Conservation (phyloP, 192 early-diverging fungal species). For the Entomortierella lignicola region DNA sequence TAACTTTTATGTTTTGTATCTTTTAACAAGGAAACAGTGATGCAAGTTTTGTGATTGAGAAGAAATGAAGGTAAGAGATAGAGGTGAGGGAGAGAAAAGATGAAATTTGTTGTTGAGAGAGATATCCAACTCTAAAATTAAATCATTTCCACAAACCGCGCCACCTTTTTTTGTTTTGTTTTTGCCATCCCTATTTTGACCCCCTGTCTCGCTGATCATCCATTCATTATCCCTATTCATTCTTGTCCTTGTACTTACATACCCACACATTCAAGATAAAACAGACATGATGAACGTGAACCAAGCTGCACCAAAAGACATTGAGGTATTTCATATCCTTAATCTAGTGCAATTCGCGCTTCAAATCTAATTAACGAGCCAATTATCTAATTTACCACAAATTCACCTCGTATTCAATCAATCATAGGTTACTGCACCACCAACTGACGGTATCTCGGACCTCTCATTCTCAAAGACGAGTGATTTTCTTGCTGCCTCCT, state of each 20-base stretch:
- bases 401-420: not conserved
- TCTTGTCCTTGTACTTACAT: not conserved
- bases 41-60: too few relatives aligned
- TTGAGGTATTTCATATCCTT: conserved; percentile 18
- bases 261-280: not conserved
- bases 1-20: too few relatives aligned
- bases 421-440: conserved; percentile 72
- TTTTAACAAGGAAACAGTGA: too few relatives aligned
- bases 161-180: too few relatives aligned
- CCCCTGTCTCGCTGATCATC: not conserved
- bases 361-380: too few relatives aligned
- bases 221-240: not conserved
- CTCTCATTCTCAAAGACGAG: conserved; percentile 84
- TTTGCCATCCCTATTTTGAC: too few relatives aligned
- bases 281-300: conserved; percentile 49
- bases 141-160: too few relatives aligned
- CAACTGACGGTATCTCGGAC: conserved; percentile 81
- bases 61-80: too few relatives aligned
- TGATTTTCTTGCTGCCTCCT: conserved; percentile 87
- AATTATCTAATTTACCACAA: too few relatives aligned
- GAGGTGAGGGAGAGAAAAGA: too few relatives aligned
- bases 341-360: not conserved
- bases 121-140: too few relatives aligned
- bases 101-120: too few relatives aligned
- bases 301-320: conserved; percentile 43